Base-by-base conservation (phyloP, 2,329 filamentous ascomycete genomes). In the Endoconidiophora laricicola region DNA sequence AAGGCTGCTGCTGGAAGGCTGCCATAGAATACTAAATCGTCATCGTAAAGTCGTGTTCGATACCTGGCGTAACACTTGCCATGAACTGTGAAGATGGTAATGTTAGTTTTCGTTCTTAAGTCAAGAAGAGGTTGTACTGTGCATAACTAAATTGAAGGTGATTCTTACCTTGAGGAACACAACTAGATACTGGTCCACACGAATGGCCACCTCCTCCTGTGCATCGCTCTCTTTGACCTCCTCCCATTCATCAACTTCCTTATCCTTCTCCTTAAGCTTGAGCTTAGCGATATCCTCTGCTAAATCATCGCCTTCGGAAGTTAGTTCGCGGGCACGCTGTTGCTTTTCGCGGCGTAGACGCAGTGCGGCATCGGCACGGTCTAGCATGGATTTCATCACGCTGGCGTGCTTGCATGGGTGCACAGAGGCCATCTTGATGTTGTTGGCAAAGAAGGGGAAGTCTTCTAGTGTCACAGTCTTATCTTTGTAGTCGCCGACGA, bases 11-110 rank as follows among this genome's bases (percentile, higher is more conserved):
- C 29, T 33, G 2, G 29, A 33, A 7, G 29, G 6, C 12, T 12
- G 9, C 3, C 12, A 12, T 33, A 12, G 29, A 12, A 3, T 10
- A 18, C 71, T 71, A 94, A 38, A 94, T 81, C 4, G 86, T 85
- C 87, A 95, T 95, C 1, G 90, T 96, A 64, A 93, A 95, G 63
- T 96, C 90, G 64, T 95, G 86, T 67, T 96, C 90, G 64, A 98
- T 96, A 44, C 88, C 88, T 4, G 91, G 91, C 14, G 90, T 96
- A 42, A 98, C 91, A 59, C 82, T 91, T 33, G 82, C 80, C 70
- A 86, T 85, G 64, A 86, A 86, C 73, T 76, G 49, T 26, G 49
- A 3, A 22, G 9, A 1, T 6, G 29, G 29, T 2, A 9, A 33
- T 7, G 29, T 18, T 10, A 33, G 54, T 33, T 33, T 66, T 57